These are phyloP conservation scores for Schizothecium vesticola DNA, from an alignment of 495 filamentous ascomycete species.

Conservation along the genomic window DNA sequence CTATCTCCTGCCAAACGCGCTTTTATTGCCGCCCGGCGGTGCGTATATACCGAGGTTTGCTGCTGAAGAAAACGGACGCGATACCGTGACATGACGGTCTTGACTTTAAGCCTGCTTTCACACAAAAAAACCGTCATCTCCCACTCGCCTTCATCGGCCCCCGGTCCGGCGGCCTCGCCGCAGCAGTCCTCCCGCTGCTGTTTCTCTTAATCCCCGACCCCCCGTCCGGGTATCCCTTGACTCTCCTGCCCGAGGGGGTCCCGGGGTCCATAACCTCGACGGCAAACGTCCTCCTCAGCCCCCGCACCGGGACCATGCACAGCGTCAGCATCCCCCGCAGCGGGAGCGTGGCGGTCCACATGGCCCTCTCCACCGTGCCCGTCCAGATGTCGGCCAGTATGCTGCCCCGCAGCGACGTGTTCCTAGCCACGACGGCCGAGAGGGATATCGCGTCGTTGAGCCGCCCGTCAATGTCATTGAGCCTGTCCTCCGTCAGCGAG, in stretches of 20 bases:
- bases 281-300: neutral
- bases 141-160: neutral
- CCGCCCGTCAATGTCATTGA: slow-evolving; percentile 62
- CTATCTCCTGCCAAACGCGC: neutral
- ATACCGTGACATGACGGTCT: neutral
- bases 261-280: neutral
- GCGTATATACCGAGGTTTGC: too few relatives aligned
- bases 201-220: neutral
- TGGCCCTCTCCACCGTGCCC: slow-evolving; percentile 16
- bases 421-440: slow-evolving; percentile 66
- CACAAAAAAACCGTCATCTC: neutral
- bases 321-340: neutral
- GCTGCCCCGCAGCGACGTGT: slow-evolving; percentile 18
- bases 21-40: neutral
- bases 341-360: slow-evolving; percentile 27
- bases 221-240: neutral
- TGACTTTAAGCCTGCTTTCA: neutral
- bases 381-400: slow-evolving; percentile 6
- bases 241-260: neutral
- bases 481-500: slow-evolving; percentile 67
- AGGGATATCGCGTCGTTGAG: slow-evolving; percentile 73
- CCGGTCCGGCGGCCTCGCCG: neutral
- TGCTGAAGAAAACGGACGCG: too few relatives aligned
- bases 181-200: neutral
- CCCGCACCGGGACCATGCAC: neutral